These are phyloP conservation scores for Leccinum pachyderme DNA, from an alignment of 1,284 basidiomycete genomes.

Conservation along the genomic window DNA sequence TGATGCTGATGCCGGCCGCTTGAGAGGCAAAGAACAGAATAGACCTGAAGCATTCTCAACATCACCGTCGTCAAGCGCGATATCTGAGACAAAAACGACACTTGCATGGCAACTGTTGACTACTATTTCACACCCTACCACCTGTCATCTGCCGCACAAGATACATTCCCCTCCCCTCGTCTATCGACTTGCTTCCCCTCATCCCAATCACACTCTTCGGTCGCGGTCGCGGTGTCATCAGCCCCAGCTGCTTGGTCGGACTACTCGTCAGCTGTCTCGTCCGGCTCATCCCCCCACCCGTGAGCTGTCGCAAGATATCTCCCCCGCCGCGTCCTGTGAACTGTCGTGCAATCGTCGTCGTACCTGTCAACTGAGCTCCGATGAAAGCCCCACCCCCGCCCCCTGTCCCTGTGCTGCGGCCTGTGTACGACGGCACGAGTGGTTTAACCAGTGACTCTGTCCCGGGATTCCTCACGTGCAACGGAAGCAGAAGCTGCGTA, in stretches of 20 bases:
- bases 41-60: neutral
- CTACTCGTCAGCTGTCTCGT: constrained; percentile 51
- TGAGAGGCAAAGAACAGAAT: neutral
- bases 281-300: constrained; percentile 64
- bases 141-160: constrained; percentile 72
- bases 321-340: constrained; percentile 59
- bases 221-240: constrained; percentile 39
- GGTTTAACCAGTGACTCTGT: constrained; percentile 45
- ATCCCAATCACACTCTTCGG: constrained; percentile 66
- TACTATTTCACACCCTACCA: constrained; percentile 29
- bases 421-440: constrained; percentile 47
- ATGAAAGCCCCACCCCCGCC: constrained; percentile 31
- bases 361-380: constrained; percentile 58
- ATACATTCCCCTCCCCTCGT: constrained; percentile 65
- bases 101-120: constrained; percentile 21
- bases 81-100: neutral
- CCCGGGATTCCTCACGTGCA: constrained; percentile 42
- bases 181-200: constrained; percentile 52
- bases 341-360: constrained; percentile 70
- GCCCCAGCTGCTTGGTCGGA: constrained; percentile 55
- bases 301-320: constrained; percentile 57
- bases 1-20: constrained; percentile 7
- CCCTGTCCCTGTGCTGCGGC: constrained; percentile 33
- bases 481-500: constrained; percentile 56
- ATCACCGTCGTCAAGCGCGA: neutral